A percentile compares a stretch with the other conserved stretches of the same genome.
Conservation (phyloP, 75 land plant genomes). For the Sequoia sempervirens region DNA sequence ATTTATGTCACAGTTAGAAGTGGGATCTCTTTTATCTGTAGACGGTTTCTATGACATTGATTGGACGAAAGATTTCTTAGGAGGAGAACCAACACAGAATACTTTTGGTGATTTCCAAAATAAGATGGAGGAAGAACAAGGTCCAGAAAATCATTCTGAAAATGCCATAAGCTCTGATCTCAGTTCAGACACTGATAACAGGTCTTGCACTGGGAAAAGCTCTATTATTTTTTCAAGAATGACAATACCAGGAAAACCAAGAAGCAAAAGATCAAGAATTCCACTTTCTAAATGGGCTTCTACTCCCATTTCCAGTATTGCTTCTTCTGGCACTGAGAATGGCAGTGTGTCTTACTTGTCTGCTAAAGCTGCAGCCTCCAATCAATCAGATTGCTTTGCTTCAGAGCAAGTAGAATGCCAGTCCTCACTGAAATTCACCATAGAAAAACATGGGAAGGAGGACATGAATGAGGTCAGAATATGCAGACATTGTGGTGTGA, state of each 20-base stretch:
- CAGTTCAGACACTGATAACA: too few species aligned
- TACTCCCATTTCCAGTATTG: conserved; percentile 13
- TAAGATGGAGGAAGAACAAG: too few species aligned
- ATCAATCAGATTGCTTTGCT: neutral
- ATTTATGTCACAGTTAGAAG: too few species aligned
- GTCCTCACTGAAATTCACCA: conserved; percentile 8
- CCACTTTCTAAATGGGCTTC: conserved; percentile 32
- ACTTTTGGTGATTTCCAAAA: too few species aligned
- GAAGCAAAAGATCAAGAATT: conserved; percentile 51
- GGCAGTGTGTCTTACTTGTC: neutral
- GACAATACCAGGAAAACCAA: conserved; percentile 17
- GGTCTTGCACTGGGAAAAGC: conserved; percentile 18
- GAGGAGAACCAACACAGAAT: too few species aligned
- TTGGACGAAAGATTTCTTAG: too few species aligned
- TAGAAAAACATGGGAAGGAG: neutral
- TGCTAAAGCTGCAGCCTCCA: neutral
- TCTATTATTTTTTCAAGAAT: conserved; percentile 8
- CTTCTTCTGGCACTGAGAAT: conserved; percentile 9
- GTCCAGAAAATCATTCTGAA: too few species aligned
- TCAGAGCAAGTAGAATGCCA: conserved; percentile 20
- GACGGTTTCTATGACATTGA: too few species aligned
- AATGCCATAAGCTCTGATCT: too few species aligned
- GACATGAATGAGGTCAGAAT: conserved; percentile 8
- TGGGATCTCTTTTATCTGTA: too few species aligned
- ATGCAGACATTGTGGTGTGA: conserved; percentile 39